These are phyloP conservation scores for Leptodontidium sp. DNA, from an alignment of 2,329 filamentous ascomycete genomes.

Conservation along the genomic window DNA sequence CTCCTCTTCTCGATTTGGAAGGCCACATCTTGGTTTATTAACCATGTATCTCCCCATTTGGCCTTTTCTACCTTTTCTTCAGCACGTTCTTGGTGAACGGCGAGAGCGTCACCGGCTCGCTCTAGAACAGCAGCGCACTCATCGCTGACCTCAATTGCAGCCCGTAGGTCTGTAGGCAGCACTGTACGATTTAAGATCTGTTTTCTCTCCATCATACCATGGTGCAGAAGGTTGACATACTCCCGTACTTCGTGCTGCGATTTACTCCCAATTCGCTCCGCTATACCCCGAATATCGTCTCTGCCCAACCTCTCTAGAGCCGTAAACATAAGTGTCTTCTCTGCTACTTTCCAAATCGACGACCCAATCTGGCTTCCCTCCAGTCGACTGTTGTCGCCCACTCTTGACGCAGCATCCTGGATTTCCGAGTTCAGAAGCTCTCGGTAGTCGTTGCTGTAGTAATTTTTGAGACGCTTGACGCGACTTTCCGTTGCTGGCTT, in stretches of 20 bases:
- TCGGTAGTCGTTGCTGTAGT: slow-evolving; percentile 59
- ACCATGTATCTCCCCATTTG: slow-evolving; percentile 70
- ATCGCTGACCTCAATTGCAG: slow-evolving; percentile 75
- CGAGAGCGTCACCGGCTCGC: slow-evolving; percentile 70
- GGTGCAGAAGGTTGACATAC: slow-evolving; percentile 70
- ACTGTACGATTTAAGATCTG: slow-evolving; percentile 46
- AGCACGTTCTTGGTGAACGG: slow-evolving; percentile 67
- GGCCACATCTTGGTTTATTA: slow-evolving; percentile 58
- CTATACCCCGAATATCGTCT: slow-evolving; percentile 68
- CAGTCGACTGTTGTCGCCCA: slow-evolving; percentile 46
- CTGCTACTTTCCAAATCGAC: slow-evolving; percentile 72
- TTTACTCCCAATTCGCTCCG: slow-evolving; percentile 72
- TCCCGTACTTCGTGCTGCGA: slow-evolving; percentile 76
- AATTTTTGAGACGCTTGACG: slow-evolving; percentile 48
- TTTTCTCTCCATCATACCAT: slow-evolving; percentile 49
- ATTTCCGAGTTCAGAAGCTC: slow-evolving; percentile 64
- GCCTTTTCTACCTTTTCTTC: slow-evolving; percentile 67
- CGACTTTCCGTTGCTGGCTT: slow-evolving; percentile 34
- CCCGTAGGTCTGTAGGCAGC: slow-evolving; percentile 66
- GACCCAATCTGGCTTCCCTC: slow-evolving; percentile 69
- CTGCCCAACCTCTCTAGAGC: slow-evolving; percentile 70
- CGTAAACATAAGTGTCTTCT: slow-evolving; percentile 77
- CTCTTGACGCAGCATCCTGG: slow-evolving; percentile 54
- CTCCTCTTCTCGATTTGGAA: slow-evolving; percentile 37
- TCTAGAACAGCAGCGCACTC: slow-evolving; percentile 74